Conservation (phyloP, 441 rosid genomes). For the Arabidopsis hybrid region DNA sequence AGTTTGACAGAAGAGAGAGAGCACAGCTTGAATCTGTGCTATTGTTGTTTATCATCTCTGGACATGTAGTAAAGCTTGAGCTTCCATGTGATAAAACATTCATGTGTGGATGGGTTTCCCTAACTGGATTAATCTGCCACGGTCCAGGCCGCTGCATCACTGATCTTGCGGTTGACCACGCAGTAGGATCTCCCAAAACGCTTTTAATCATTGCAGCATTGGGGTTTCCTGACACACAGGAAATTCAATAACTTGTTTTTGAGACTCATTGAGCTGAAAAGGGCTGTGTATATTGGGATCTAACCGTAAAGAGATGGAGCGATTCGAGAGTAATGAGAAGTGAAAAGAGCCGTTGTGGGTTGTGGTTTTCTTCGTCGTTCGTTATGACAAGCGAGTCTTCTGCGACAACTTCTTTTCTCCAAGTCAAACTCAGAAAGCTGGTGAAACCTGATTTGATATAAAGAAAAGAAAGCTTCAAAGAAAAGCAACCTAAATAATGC, state of each 20-base stretch:
- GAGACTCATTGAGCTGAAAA: not conserved
- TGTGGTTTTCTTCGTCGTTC: constrained; percentile 94
- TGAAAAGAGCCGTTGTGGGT: constrained; percentile 54
- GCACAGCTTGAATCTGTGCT: constrained; percentile 89
- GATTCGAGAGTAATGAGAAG: constrained; percentile 57
- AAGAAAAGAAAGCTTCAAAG: constrained; percentile 27
- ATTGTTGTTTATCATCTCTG: constrained; percentile 43
- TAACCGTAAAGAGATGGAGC: constrained; percentile 59
- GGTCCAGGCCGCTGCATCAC: constrained; percentile 45
- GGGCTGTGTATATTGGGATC: constrained; percentile 15
- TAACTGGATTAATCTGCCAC: constrained; percentile 54
- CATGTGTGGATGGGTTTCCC: constrained; percentile 50
- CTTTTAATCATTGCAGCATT: constrained; percentile 54
- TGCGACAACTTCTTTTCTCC: constrained; percentile 89
- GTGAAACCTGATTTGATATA: constrained; percentile 69
- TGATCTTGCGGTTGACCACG: constrained; percentile 59
- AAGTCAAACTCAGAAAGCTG: constrained; percentile 93
- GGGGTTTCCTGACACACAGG: constrained; percentile 49
- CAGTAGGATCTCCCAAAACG: constrained; percentile 67
- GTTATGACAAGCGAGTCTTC: constrained; percentile 93
- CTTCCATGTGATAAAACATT: constrained; percentile 54
- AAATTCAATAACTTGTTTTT: not conserved
- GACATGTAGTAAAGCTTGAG: constrained; percentile 53
- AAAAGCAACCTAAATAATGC: constrained; percentile 35
- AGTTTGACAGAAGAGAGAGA: constrained; percentile 99